A percentile compares a stretch with the other conserved stretches of the same genome.
Conservation (phyloP, 352 stramenopile species). For the Peronospora tabacina region DNA sequence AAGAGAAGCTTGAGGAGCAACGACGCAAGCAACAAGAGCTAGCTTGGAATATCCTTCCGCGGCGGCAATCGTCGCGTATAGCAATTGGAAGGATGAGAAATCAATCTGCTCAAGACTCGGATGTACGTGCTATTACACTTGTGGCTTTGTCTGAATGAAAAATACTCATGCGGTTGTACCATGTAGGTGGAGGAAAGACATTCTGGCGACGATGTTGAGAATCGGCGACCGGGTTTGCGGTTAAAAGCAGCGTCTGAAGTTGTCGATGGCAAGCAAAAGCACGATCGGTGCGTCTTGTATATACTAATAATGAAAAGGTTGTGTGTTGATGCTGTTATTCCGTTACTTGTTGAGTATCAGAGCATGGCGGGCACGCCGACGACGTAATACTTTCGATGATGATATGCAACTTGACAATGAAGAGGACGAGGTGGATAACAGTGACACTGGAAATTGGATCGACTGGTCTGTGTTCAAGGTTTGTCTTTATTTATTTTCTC, state of each 20-base stretch:
- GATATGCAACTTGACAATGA: conserved; percentile 36
- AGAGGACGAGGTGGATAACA: conserved; percentile 24
- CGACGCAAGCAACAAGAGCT: conserved; percentile 60
- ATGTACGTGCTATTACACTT: conserved; percentile 23
- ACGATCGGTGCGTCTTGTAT: conserved; percentile 44
- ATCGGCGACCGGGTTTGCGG: conserved; percentile 15
- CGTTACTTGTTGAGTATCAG: conserved; percentile 22
- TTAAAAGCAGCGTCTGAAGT: conserved; percentile 17
- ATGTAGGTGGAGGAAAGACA: conserved; percentile 21
- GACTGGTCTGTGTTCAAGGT: conserved; percentile 61
- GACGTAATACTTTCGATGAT: conserved; percentile 43
- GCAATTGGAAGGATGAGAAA: conserved; percentile 70
- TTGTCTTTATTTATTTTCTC: neutral
- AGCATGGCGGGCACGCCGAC: conserved; percentile 54
- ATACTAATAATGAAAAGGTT: neutral
- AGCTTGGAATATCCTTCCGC: conserved; percentile 68
- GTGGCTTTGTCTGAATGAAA: neutral
- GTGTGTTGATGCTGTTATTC: conserved; percentile 1
- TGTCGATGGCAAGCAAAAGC: conserved; percentile 34
- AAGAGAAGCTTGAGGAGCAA: conserved; percentile 65
- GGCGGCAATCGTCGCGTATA: conserved; percentile 74
- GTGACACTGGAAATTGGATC: conserved; percentile 46
- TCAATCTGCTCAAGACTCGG: conserved; percentile 52
- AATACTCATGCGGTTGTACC: conserved; percentile 6
- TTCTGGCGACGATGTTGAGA: conserved; percentile 23